Evolutionary conservation across 805 yeast species (phyloP).

Genomic region (Ogataea paradorogensis): DNA sequence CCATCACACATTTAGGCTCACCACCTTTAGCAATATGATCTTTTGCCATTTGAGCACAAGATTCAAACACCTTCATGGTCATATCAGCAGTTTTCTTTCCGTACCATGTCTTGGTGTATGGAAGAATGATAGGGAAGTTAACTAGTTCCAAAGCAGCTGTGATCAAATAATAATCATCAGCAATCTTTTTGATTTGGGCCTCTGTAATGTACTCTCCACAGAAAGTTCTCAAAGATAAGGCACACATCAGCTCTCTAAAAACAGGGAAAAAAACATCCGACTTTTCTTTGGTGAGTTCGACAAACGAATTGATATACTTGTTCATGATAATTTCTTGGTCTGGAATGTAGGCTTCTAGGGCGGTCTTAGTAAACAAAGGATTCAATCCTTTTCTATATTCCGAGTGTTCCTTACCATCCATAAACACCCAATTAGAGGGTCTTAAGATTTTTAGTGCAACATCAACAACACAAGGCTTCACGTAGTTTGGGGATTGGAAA

Average conservation of each 20-base stretch:
- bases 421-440: slow-evolving; percentile 96
- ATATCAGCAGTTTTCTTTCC: slow-evolving; percentile 91
- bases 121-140: slow-evolving; percentile 94
- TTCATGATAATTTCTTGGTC: slow-evolving; percentile 84
- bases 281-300: slow-evolving; percentile 51
- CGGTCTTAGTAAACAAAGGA: slow-evolving; percentile 81
- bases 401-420: slow-evolving; percentile 92
- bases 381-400: slow-evolving; percentile 91
- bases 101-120: slow-evolving; percentile 97
- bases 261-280: slow-evolving; percentile 83
- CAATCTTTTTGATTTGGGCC: slow-evolving; percentile 80
- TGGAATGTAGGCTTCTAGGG: slow-evolving; percentile 81
- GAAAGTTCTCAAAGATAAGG: slow-evolving; percentile 86
- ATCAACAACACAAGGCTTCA: slow-evolving; percentile 97
- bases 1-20: slow-evolving; percentile 84
- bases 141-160: slow-evolving; percentile 97
- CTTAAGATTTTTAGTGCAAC: slow-evolving; percentile 92
- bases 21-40: slow-evolving; percentile 75
- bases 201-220: slow-evolving; percentile 95
- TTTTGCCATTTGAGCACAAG: slow-evolving; percentile 87
- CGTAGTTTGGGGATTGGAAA: slow-evolving; percentile 78
- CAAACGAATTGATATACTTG: slow-evolving; percentile 66
- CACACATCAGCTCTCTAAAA: slow-evolving; percentile 95
- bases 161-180: slow-evolving; percentile 87
- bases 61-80: slow-evolving; percentile 88